A percentile compares a stretch with the other conserved stretches of the same genome.
Evolutionary conservation across 371 early-diverging fungal genomes (phyloP).

Genomic region (Rhizomucor miehei): DNA sequence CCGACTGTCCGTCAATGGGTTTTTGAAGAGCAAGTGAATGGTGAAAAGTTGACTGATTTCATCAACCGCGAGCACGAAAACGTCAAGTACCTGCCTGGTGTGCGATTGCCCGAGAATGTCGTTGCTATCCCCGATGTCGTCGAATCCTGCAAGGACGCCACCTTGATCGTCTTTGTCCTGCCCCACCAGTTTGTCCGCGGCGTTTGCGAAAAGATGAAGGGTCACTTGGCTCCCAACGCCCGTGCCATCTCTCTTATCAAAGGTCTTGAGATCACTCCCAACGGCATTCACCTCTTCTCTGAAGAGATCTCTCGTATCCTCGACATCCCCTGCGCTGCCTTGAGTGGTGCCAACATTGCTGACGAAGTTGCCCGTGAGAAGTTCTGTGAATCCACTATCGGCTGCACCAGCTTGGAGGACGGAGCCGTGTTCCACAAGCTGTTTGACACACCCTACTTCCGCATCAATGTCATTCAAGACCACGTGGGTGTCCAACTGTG

Average conservation of each 20-base stretch:
- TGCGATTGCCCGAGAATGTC: conserved; percentile 86
- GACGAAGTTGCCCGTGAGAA: conserved; percentile 92
- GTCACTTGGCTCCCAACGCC: conserved; percentile 63
- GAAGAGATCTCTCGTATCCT: conserved; percentile 82
- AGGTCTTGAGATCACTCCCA: conserved; percentile 78
- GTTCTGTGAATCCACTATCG: conserved; percentile 96
- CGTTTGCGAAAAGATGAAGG: conserved; percentile 76
- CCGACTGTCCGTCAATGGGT: conserved; percentile 92
- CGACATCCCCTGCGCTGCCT: conserved; percentile 73
- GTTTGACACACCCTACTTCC: conserved; percentile 90
- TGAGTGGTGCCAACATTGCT: conserved; percentile 99
- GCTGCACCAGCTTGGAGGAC: conserved; percentile 66
- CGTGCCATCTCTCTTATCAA: conserved; percentile 93
- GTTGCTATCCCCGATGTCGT: conserved; percentile 78
- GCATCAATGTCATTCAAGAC: conserved; percentile 81
- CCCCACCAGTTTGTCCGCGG: conserved; percentile 96
- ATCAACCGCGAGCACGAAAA: conserved; percentile 96
- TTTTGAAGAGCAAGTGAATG: conserved; percentile 87
- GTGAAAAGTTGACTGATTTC: conserved; percentile 88
- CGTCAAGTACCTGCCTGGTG: conserved; percentile 90
- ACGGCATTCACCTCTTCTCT: conserved; percentile 79
- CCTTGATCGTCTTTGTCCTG: conserved; percentile 91
- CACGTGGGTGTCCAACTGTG: conserved; percentile 94
- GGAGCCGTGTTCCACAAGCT: conserved; percentile 76
- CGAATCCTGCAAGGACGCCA: conserved; percentile 76